A percentile compares a stretch with the other conserved stretches of the same genome.
Evolutionary conservation across 257 asterid species (phyloP).

Genomic region (Eustoma russellianum): DNA sequence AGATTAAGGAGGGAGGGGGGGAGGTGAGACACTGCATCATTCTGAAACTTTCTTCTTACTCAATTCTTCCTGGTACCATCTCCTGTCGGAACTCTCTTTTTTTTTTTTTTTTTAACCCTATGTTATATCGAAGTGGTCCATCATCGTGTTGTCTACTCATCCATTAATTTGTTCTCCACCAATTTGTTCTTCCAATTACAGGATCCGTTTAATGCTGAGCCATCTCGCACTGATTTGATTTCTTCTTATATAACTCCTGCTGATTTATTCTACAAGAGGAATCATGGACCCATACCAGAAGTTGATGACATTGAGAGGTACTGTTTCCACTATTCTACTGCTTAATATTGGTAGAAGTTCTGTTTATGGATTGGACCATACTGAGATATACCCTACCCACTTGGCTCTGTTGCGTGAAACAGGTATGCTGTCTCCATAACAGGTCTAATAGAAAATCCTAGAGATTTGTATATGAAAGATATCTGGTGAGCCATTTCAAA

Average conservation of each 20-base stretch:
- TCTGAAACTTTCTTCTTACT: too few species aligned
- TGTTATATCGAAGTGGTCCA: too few species aligned
- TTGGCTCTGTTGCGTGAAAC: constrained; percentile 22
- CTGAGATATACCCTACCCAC: constrained; percentile 5
- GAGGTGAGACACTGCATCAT: too few species aligned
- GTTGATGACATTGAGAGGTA: constrained; percentile 72
- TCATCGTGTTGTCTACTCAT: neutral
- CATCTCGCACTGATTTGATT: constrained; percentile 58
- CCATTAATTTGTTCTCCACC: neutral
- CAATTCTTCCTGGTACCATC: too few species aligned
- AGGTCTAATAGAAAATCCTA: constrained; percentile 42
- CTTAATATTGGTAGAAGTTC: constrained; percentile 2
- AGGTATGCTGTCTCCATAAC: constrained; percentile 60
- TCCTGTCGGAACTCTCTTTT: too few species aligned
- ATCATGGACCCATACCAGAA: constrained; percentile 92
- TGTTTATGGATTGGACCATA: neutral
- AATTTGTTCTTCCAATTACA: constrained; percentile 20
- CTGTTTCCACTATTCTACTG: neutral
- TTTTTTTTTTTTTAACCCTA: too few species aligned
- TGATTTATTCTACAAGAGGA: constrained; percentile 86
- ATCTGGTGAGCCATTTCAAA: constrained; percentile 48
- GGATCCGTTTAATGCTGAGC: constrained; percentile 99
- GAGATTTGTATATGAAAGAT: constrained; percentile 67
- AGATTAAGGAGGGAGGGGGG: too few species aligned
- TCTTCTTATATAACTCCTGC: constrained; percentile 76